Evolutionary conservation across 768 basidiomycete genomes (phyloP), one percentile per base, ranked within the genome.

Genomic region (Mycena metata): DNA sequence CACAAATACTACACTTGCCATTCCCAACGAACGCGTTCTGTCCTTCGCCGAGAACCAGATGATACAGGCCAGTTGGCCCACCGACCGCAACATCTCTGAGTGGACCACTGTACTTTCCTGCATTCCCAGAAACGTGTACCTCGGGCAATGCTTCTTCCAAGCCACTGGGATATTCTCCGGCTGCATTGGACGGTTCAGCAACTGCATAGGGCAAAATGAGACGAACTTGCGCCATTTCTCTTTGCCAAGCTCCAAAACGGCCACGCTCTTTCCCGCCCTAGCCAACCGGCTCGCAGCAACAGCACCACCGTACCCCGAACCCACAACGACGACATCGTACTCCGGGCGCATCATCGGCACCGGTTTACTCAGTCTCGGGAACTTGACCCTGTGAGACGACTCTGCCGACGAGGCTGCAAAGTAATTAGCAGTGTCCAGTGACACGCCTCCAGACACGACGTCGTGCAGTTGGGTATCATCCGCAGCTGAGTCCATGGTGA

Each of bases 21-120:
- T 73, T 71, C 33, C 39, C 70, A 23, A 73, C 69, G 47, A 73
- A 73, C 2, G 67, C 72, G 54, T 73, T 69, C 62, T 73, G 72
- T 36, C 72, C 72, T 23, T 71, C 64, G 12, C 72, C 72, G 26
- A 73, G 39, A 52, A 71, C 39, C 26, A 73, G 64, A 36, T 71
- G 65, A 55, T 73, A 73, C 9, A 73, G 54, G 13, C 70, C 67
- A 17, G 70, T 73, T 15, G 55, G 63, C 21, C 64, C 51, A 15
- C 72, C 72, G 9, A 56, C 45, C 43, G 33, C 67, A 35, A 71
- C 47, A 45, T 71, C 66, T 36, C 17, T 60, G 17, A 64, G 52
- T 21, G 50, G 57, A 7, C 64, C 70, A n/a, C 56, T 64, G 46
- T 23, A 54, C 36, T 24, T n/a, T 42, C 67, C 65, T 5, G 58